Base-by-base conservation (phyloP, 1,284 basidiomycete species). In the Blastosporella zonata region DNA sequence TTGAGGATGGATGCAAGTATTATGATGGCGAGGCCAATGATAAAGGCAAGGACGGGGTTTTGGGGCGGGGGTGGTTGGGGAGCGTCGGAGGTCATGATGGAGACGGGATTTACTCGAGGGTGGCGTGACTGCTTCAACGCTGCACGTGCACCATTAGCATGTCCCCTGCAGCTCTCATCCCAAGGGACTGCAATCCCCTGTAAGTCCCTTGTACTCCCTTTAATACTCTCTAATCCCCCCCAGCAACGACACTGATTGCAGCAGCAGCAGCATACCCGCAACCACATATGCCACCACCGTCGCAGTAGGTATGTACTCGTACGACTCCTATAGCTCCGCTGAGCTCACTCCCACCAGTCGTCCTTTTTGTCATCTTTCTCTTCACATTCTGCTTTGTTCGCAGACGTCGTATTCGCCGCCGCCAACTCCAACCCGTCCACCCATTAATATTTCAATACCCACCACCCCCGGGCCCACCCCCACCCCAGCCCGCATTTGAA, bases 11-110 rank as follows among this genome's bases (percentile, higher is more conserved):
- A 89, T 0, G 91, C 87, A 12, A 87, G 70, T 1, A 87, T 70
- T 37, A 92, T 81, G 59, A 93, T 93, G 33, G 81, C 67, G 47
- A 93, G 78, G 6, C 90, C 88, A 52, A 90, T 90, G 53, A 90
- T 82, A 62, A 91, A 91, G 2, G 84, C 80, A 27, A 85, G 75
- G 51, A 86, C 79, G 13, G 87, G 74, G 61, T 69, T 84, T n/a
- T 37, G 48, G 12, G 46, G 21, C 2, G 41, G 29, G 6, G 35
- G 40, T n/a, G 38, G 17, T 22, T 36, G 45, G 34, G 50, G 46
- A 12, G 22, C 17, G 46, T 46, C 39, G 21, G 39, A 34, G 40
- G 47, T 36, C 50, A 42, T 53, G 46, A 41, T 43, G 25, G 41
- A 7, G 43, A n/a, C 6, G 34, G n/a, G n/a, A n/a, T n/a, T n/a